A percentile compares a stretch with the other conserved stretches of the same genome.
phyloP scores from a whole-genome alignment of 2,329 filamentous ascomycete genomes.

The Volutella citrinella region DNA sequence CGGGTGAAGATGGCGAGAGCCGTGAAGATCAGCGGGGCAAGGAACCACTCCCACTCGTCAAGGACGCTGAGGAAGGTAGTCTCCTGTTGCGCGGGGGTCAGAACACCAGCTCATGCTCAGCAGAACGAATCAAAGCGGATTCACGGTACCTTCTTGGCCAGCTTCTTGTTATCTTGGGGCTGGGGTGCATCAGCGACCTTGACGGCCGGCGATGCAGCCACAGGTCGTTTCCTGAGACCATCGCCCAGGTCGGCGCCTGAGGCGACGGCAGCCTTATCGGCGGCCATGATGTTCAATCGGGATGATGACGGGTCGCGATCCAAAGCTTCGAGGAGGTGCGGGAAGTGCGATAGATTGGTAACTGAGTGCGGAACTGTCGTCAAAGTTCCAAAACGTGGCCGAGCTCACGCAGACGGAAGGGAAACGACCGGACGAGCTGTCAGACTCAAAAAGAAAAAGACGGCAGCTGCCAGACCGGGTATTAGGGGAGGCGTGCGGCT shows the following conservation, averaged over 20 bases:
- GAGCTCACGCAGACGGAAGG: constrained; percentile 15
- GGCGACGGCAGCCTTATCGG: constrained; percentile 53
- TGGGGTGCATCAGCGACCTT: constrained; percentile 37
- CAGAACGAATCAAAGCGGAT: no score
- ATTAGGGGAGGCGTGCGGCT: no score
- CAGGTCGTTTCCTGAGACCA: constrained; percentile 53
- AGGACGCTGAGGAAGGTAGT: constrained; percentile 61
- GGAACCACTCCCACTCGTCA: constrained; percentile 60
- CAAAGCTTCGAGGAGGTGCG: constrained; percentile 6
- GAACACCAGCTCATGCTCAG: no score
- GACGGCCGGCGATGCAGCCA: constrained; percentile 34
- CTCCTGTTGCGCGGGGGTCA: no score
- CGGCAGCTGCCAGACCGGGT: no score
- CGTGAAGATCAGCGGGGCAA: constrained; percentile 61
- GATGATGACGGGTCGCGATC: constrained; percentile 2
- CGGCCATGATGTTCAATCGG: constrained; percentile 44
- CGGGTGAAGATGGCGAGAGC: constrained; percentile 63
- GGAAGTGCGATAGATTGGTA: constrained; percentile 7
- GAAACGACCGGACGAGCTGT: constrained; percentile 37
- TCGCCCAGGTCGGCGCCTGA: constrained; percentile 59
- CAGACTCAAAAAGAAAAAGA: constrained; percentile 29
- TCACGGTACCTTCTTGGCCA: constrained; percentile 51
- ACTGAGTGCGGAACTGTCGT: no score
- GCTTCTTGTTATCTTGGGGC: constrained; percentile 59
- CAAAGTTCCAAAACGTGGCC: constrained; percentile 14